A percentile compares a stretch with the other conserved stretches of the same genome.
phyloP scores from a whole-genome alignment of 2,329 filamentous ascomycete genomes.

The Colletotrichum liriopes region DNA sequence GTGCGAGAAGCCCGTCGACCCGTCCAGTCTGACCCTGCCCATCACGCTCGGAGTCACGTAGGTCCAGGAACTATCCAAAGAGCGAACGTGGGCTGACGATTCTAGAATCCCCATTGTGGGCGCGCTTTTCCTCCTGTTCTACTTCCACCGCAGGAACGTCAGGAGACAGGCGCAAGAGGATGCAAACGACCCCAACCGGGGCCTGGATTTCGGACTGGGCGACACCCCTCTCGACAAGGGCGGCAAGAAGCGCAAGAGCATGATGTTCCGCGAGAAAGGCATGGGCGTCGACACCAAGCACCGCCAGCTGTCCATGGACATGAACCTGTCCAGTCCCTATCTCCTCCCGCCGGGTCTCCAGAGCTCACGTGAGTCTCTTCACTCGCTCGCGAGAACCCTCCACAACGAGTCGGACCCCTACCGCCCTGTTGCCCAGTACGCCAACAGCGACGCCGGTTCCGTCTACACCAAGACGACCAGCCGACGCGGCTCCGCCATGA shows the following conservation, averaged over 20 bases:
- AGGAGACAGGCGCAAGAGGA: conserved; percentile 84
- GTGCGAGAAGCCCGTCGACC: conserved; percentile 74
- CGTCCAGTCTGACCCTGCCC: conserved; percentile 72
- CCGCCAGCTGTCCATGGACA: conserved; percentile 77
- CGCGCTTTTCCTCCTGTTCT: conserved; percentile 78
- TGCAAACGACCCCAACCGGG: conserved; percentile 87
- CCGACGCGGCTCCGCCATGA: conserved; percentile 49
- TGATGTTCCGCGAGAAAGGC: conserved; percentile 66
- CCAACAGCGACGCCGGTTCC: conserved; percentile 70
- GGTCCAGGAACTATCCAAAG: conserved; percentile 56
- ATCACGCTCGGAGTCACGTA: conserved; percentile 81
- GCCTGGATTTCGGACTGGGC: conserved; percentile 91
- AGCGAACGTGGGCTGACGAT: conserved; percentile 43
- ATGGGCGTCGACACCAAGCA: conserved; percentile 52
- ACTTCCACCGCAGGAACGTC: conserved; percentile 84
- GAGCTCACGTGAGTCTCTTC: conserved; percentile 86
- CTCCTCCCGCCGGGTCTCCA: conserved; percentile 89
- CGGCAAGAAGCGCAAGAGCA: conserved; percentile 62
- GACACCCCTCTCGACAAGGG: conserved; percentile 55
- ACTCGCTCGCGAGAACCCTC: conserved; percentile 85
- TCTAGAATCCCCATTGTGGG: conserved; percentile 81
- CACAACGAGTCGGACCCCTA: conserved; percentile 88
- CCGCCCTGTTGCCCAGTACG: conserved; percentile 73
- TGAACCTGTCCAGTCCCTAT: conserved; percentile 88
- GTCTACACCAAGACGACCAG: conserved; percentile 61